Percentiles rank a stretch among this genome's conserved stretches.
Evolutionary conservation across 2,329 filamentous ascomycete species (phyloP).

Genomic region (Xylaria sp.): DNA sequence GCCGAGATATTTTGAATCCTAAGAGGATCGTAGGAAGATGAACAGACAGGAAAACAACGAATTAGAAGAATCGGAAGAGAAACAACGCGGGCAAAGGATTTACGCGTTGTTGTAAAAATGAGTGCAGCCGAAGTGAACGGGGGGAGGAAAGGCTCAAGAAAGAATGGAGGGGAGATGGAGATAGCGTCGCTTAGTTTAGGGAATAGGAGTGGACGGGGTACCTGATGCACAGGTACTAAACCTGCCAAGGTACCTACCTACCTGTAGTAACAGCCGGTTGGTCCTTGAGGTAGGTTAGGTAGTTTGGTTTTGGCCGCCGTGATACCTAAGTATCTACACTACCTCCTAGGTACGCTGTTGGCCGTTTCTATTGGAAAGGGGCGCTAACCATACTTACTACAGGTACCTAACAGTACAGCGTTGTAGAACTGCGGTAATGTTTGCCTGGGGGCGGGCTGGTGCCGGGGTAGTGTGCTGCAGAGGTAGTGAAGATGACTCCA

Average conservation of each 20-base stretch:
- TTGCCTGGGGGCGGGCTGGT: neutral
- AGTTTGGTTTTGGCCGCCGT: neutral
- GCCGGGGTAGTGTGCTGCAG: neutral
- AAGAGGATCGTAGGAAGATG: neutral
- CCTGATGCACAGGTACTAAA: constrained; percentile 9
- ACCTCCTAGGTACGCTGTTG: too few species aligned
- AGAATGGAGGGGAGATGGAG: constrained; percentile 32
- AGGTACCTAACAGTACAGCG: neutral
- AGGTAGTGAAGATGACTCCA: neutral
- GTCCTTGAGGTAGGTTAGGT: neutral
- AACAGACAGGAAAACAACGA: constrained; percentile 8
- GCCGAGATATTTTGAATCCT: constrained; percentile 13
- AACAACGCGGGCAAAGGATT: constrained; percentile 24
- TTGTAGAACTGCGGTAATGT: neutral
- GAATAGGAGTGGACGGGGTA: constrained; percentile 31
- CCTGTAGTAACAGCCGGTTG: neutral
- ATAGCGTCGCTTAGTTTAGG: constrained; percentile 10
- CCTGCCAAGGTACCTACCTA: neutral
- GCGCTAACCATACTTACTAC: neutral
- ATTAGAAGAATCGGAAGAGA: constrained; percentile 4
- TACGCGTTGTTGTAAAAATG: constrained; percentile 19
- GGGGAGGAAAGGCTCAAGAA: constrained; percentile 23
- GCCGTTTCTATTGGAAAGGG: neutral
- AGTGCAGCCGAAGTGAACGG: constrained; percentile 15
- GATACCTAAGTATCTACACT: neutral